Percentiles rank a stretch among this genome's conserved stretches.
These are phyloP conservation scores for Coemansia sp. DNA, from an alignment of 192 early-diverging fungal species.

Conservation along the genomic window DNA sequence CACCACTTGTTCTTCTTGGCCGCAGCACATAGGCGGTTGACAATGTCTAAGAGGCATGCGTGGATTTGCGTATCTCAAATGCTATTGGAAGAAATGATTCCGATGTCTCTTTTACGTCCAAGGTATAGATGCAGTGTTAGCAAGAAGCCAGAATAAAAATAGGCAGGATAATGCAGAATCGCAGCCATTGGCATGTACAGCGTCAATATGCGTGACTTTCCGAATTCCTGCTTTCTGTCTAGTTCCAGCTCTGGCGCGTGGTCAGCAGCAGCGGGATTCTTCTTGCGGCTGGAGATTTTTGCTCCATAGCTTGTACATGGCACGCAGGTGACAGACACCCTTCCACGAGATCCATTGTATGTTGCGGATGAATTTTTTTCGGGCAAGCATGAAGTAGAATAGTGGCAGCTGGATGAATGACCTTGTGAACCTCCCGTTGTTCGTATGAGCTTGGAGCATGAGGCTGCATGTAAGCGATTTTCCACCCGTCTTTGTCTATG, in stretches of 20 bases:
- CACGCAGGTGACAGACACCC: background rate
- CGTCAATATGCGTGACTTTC: background rate
- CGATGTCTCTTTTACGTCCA: background rate
- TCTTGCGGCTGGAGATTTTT: background rate
- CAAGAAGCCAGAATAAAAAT: background rate
- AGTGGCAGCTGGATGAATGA: background rate
- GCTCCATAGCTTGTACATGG: background rate
- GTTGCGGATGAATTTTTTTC: constrained; percentile 6
- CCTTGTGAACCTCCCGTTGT: background rate
- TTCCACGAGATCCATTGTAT: background rate
- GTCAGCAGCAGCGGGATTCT: background rate
- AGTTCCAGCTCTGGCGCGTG: constrained; percentile 8
- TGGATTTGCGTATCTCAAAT: background rate
- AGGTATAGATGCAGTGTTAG: background rate
- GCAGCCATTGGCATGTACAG: background rate
- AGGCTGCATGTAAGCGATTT: background rate
- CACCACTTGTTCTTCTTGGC: background rate
- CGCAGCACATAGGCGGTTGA: background rate
- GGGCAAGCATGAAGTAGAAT: background rate
- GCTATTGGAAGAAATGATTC: constrained; percentile 1
- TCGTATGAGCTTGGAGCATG: background rate
- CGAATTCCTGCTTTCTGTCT: background rate
- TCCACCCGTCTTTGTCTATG: background rate
- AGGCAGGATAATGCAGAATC: background rate
- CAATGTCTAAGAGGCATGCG: background rate